phyloP scores from a whole-genome alignment of 495 filamentous ascomycete genomes.

The Lichina pygmaea region DNA sequence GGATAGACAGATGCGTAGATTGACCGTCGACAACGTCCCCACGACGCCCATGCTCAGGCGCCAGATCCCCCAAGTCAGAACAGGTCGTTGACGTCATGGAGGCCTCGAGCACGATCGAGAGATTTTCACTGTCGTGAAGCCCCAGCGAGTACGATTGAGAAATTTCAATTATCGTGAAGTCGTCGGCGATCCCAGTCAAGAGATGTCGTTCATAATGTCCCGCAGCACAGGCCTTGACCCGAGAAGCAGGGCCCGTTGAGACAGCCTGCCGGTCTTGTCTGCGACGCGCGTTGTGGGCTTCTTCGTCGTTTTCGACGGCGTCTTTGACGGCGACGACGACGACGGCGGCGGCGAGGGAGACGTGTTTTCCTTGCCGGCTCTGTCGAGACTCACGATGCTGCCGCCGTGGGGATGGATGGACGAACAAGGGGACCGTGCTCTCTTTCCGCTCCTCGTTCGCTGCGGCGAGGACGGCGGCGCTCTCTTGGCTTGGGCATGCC shows the following conservation, averaged over 20 bases:
- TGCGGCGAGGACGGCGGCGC: neutral
- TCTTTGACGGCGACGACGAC: neutral
- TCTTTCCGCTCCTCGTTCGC: conserved; percentile 1
- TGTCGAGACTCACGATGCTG: neutral
- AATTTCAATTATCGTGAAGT: too few species aligned
- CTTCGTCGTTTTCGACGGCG: neutral
- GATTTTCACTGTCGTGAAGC: too few species aligned
- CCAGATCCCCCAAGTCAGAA: too few species aligned
- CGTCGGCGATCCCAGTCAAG: neutral
- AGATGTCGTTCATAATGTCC: conserved; percentile 1
- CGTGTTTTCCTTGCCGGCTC: conserved; percentile 1
- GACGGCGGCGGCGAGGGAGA: neutral
- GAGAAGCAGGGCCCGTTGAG: neutral
- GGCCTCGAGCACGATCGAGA: too few species aligned
- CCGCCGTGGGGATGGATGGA: neutral
- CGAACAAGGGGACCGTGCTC: too few species aligned
- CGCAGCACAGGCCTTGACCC: conserved; percentile 1
- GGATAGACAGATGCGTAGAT: too few species aligned
- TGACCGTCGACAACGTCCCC: too few species aligned
- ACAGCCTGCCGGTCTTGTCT: neutral
- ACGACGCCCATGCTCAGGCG: too few species aligned
- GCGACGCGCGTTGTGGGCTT: neutral
- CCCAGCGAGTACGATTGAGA: neutral
- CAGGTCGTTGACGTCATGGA: too few species aligned
- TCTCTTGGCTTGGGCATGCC: neutral